Percentiles rank a stretch among this genome's conserved stretches.
These are phyloP conservation scores for Solanum hybrid DNA, from an alignment of 305 asterid genomes.

Conservation along the genomic window DNA sequence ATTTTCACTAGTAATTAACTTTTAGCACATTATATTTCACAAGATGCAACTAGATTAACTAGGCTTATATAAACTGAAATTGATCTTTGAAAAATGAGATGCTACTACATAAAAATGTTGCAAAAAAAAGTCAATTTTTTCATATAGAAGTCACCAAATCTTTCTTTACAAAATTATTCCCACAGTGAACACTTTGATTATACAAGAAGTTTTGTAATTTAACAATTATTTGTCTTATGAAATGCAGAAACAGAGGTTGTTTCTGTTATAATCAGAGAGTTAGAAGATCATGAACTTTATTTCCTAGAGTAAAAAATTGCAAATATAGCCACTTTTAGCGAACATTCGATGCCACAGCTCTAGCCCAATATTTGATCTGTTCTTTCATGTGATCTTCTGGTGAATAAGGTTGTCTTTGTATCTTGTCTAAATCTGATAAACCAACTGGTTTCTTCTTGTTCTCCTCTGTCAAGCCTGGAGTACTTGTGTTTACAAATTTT, in stretches of 20 bases:
- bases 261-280: background rate
- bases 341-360: slow-evolving; percentile 87
- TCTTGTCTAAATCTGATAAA: slow-evolving; percentile 9
- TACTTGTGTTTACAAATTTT: background rate
- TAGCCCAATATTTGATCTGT: slow-evolving; percentile 82
- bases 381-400: slow-evolving; percentile 66
- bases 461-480: slow-evolving; percentile 13
- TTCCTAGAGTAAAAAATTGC: background rate
- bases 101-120: background rate
- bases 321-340: slow-evolving; percentile 48
- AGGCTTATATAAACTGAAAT: background rate
- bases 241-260: background rate
- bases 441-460: slow-evolving; percentile 8
- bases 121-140: background rate
- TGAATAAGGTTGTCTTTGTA: slow-evolving; percentile 14
- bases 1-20: background rate
- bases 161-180: background rate
- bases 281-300: background rate
- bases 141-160: background rate
- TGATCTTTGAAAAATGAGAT: background rate
- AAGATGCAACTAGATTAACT: background rate
- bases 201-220: background rate
- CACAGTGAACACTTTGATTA: background rate
- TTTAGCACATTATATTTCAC: background rate
- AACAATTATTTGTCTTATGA: background rate